A percentile compares a stretch with the other conserved stretches of the same genome.
Conservation (phyloP, 257 asterid species). For the Ballota nigra region DNA sequence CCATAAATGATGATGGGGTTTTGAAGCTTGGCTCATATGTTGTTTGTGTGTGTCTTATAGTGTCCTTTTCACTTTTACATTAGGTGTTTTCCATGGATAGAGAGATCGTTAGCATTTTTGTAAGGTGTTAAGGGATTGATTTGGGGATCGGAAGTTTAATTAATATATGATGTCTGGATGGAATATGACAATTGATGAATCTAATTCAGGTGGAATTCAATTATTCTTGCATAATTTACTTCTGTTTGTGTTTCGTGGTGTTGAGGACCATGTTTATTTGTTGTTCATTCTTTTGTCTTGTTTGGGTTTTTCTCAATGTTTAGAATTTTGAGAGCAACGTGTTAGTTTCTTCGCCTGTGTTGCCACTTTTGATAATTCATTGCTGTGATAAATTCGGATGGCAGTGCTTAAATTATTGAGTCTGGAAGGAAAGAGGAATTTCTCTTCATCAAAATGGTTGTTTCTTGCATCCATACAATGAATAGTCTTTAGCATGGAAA, state of each 20-base stretch:
- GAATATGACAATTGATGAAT: constrained; percentile 13
- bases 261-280: neutral
- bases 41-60: constrained; percentile 9
- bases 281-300: neutral
- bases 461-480: neutral
- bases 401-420: neutral
- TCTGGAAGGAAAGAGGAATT: neutral
- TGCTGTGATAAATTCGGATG: neutral
- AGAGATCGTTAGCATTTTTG: constrained; percentile 18
- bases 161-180: constrained; percentile 15
- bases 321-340: neutral
- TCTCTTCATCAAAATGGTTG: neutral
- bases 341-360: neutral
- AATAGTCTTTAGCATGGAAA: neutral
- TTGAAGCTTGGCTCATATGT: constrained; percentile 19
- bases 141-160: neutral
- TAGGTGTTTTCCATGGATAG: constrained; percentile 14
- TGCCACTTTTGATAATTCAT: neutral
- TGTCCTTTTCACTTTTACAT: neutral
- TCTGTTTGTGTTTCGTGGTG: neutral
- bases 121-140: constrained; percentile 13
- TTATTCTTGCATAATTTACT: neutral
- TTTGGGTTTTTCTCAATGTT: neutral
- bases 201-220: neutral
- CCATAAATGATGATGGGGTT: constrained; percentile 20